Evolutionary conservation across 164 flowering plant species (phyloP).

Genomic region (Magnolia officinalis): DNA sequence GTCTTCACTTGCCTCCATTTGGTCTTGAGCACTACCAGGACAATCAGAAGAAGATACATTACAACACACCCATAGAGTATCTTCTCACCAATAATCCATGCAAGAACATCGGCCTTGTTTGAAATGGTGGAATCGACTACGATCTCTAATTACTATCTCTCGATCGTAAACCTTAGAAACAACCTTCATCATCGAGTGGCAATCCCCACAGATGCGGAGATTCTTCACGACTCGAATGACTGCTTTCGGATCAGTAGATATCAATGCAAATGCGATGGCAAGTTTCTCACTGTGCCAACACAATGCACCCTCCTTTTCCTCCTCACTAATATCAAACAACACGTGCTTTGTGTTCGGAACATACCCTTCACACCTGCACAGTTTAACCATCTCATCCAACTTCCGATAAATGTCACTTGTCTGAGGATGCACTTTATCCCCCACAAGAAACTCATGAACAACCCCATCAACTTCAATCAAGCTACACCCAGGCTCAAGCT

Average conservation of each 20-base stretch:
- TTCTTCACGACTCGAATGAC: no score
- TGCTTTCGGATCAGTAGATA: conserved; percentile 7
- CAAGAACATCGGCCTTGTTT: no score
- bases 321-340: conserved; percentile 29
- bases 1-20: no score
- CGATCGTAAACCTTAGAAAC: no score
- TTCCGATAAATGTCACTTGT: conserved; percentile 23
- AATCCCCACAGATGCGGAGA: no score
- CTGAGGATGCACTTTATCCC: conserved; percentile 25
- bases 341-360: conserved; percentile 27
- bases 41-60: no score
- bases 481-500: conserved; percentile 39
- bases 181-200: no score
- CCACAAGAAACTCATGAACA: conserved; percentile 32
- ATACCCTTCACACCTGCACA: conserved; percentile 27
- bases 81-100: no score
- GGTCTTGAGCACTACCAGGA: no score
- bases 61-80: no score
- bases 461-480: conserved; percentile 25
- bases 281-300: conserved; percentile 24
- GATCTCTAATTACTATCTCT: no score
- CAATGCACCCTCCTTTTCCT: conserved; percentile 27
- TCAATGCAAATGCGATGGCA: conserved; percentile 22
- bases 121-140: no score
- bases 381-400: conserved; percentile 24